Evolutionary conservation across 139 green algal species (phyloP).

Genomic region (Dunaliella primolecta): DNA sequence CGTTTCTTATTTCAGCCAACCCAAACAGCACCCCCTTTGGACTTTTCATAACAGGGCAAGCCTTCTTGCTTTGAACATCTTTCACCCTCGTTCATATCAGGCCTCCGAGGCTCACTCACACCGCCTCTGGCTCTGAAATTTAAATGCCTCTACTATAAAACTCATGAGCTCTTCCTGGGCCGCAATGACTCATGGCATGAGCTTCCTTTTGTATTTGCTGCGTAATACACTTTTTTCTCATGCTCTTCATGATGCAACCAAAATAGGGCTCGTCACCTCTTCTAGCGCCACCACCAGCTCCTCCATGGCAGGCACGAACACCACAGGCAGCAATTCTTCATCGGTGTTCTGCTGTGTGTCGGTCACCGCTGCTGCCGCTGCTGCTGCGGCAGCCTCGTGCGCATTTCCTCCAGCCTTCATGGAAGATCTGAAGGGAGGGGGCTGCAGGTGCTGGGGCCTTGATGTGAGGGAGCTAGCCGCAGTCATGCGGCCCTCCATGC

Average conservation of each 20-base stretch:
- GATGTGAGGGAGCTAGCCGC: neutral
- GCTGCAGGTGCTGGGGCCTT: too few relatives aligned
- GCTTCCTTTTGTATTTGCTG: neutral
- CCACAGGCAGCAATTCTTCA: neutral
- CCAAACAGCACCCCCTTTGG: too few relatives aligned
- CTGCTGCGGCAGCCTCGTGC: neutral
- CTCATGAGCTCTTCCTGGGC: neutral
- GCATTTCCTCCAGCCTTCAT: neutral
- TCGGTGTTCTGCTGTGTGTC: too few relatives aligned
- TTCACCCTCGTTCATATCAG: too few relatives aligned
- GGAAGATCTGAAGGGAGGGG: neutral
- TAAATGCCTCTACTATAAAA: neutral
- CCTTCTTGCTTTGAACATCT: too few relatives aligned
- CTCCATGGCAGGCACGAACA: neutral
- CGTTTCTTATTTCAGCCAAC: too few relatives aligned
- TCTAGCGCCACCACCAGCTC: neutral
- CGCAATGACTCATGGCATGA: neutral
- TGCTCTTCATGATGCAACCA: neutral
- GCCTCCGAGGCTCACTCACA: too few relatives aligned
- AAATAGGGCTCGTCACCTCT: neutral
- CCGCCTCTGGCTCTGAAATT: neutral
- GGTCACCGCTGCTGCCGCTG: neutral
- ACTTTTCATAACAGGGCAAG: too few relatives aligned
- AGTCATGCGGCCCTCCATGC: neutral
- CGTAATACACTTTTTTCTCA: neutral